A percentile compares a stretch with the other conserved stretches of the same genome.
Conservation (phyloP, 2,329 filamentous ascomycete genomes). For the Fusarium sp. region DNA sequence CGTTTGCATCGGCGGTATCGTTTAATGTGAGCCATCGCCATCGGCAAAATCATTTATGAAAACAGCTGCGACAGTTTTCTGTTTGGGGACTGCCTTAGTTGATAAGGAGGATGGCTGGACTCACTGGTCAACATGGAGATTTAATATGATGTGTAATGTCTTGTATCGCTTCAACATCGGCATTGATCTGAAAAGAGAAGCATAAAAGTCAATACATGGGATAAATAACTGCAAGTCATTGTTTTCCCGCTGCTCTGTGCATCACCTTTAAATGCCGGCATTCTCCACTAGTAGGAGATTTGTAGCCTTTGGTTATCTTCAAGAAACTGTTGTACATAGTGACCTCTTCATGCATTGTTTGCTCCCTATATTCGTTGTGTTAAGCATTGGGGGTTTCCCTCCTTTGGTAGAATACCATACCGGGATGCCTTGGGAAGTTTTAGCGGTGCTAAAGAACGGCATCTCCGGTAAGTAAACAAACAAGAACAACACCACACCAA, state of each 20-base stretch:
- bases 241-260: slow-evolving; percentile 12
- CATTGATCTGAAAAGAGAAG: slow-evolving; percentile 13
- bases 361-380: neutral
- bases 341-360: neutral
- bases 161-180: slow-evolving; percentile 5
- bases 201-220: slow-evolving; percentile 14
- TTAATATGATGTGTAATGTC: slow-evolving; percentile 25
- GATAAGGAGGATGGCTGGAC: slow-evolving; percentile 18
- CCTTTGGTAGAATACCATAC: slow-evolving; percentile 7
- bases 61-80: slow-evolving; percentile 5
- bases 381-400: neutral
- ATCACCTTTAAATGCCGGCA: slow-evolving; percentile 18
- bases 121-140: slow-evolving; percentile 12
- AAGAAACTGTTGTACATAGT: slow-evolving; percentile 5
- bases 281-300: slow-evolving; percentile 24
- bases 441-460: slow-evolving; percentile 27
- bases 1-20: slow-evolving; percentile 2
- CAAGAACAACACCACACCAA: slow-evolving; percentile 39
- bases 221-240: slow-evolving; percentile 24
- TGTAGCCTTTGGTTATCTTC: neutral
- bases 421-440: slow-evolving; percentile 9
- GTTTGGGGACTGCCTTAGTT: slow-evolving; percentile 3
- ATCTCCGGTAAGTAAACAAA: slow-evolving; percentile 45
- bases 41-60: slow-evolving; percentile 11
- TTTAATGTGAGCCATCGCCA: neutral